Base-by-base conservation (phyloP, 192 early-diverging fungal genomes). In the Coemansia sp. region DNA sequence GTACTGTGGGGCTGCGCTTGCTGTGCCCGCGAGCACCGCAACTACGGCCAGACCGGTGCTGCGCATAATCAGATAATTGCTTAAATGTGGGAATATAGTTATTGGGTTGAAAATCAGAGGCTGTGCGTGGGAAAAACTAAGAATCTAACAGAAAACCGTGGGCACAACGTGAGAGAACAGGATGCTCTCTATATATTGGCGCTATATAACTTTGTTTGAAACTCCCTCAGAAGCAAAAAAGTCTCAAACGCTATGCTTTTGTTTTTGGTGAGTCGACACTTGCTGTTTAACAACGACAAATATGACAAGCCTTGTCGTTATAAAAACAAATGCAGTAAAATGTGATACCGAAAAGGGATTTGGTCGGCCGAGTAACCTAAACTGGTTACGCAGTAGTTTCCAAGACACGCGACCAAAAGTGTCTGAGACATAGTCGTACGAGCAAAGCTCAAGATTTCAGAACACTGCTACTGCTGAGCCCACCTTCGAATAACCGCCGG, bases 401-500 rank as follows among this genome's bases (percentile, higher is more conserved):
- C 14, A n/a, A 45, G 39, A 45, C 14, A 45, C 41, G 15, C 41
- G 14, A 45, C 41, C 14, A 45, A 45, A 45, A n/a, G 41, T 45
- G 11, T 3, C 41, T 45, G 41, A 45, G 14, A 45, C 15, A 45
- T 38, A 45, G 41, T 45, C 41, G 41, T 5, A 15, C 41, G 41
- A 45, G 41, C 1, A 8, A 35, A 35, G 27, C 27, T 6, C 27
- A 29, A 6, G 7, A 35, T 1, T 35, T 35, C 32, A 35, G 32
- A 45, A n/a, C 15, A n/a, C 2, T n/a, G 15, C 27, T 12, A 67
- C 62, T 69, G 72, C 58, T 81, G 72, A 12, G 83, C 87, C 90
- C 90, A 92, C 19, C 85, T 83, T 3, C 82, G 73, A 15, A 92
- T 76, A 9, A 84, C 67, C 1, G 80, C 78, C 22, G 90, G 90